Evolutionary conservation across 2,329 filamentous ascomycete genomes (phyloP).

Genomic region (Colletotrichum graminicola): DNA sequence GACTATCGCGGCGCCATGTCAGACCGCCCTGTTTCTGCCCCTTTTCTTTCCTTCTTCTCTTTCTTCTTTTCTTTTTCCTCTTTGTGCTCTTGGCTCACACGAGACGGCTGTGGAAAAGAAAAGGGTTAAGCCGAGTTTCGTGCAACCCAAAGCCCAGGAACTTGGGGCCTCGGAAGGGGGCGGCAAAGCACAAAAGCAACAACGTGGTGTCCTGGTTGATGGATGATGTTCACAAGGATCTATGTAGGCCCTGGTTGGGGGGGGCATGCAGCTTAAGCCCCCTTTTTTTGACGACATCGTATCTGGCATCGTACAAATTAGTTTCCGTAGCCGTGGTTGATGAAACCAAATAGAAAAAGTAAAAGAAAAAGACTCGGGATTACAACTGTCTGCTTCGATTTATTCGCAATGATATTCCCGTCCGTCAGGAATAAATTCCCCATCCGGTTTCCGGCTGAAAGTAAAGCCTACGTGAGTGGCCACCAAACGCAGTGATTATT

Average conservation of each 20-base stretch:
- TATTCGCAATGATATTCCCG: not conserved
- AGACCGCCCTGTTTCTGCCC: constrained; percentile 3
- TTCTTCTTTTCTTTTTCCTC: not conserved
- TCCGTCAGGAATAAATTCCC: not conserved
- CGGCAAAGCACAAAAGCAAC: constrained; percentile 30
- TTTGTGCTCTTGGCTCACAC: constrained; percentile 20
- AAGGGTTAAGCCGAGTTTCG: not conserved
- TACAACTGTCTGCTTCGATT: not conserved
- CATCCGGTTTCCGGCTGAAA: not conserved
- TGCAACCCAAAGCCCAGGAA: constrained; percentile 23
- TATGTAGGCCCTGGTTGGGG: constrained; percentile 22
- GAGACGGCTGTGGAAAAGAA: constrained; percentile 6
- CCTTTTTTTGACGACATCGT: constrained; percentile 36
- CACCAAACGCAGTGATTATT: not conserved
- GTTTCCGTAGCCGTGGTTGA: not conserved
- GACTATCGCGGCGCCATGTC: constrained; percentile 12
- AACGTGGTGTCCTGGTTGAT: constrained; percentile 36
- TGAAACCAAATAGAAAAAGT: too few relatives aligned
- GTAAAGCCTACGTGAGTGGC: not conserved
- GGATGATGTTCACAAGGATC: constrained; percentile 42
- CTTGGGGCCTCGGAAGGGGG: constrained; percentile 9
- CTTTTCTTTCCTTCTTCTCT: not conserved
- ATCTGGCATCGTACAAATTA: constrained; percentile 5
- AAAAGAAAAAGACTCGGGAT: not conserved
- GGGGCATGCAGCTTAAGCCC: constrained; percentile 24